Base-by-base conservation (phyloP, 768 basidiomycete species). In the Lactarius trivialis region DNA sequence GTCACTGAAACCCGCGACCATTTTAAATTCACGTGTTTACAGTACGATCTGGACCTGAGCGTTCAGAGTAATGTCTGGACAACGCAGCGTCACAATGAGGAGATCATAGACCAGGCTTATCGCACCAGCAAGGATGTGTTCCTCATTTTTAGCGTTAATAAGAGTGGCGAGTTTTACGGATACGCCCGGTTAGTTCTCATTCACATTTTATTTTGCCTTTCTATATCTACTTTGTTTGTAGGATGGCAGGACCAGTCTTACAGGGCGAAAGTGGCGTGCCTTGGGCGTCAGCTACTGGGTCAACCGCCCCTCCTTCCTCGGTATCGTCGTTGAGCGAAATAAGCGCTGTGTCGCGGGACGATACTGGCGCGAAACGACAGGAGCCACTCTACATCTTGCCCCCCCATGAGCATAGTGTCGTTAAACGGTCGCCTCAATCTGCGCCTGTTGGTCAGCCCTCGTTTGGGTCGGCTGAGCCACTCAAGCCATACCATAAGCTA, bases 81-180 rank as follows among this genome's bases (percentile, higher is more conserved):
- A 50, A 98, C 95, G 1, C 96, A 98, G 74, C 81, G 78, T 67
- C 94, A 96, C 75, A 97, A 96, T 69, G 93, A 97, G 74, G 84
- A 83, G 9, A 85, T 96, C 53, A 77, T 97, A 17, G 93, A 98
- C 67, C 92, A 92, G 72, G 95, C 96, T 0, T 98, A 79, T 73
- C 85, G 94, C n/a, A 97, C 93, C 3, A 88, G 88, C 65, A 81
- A 82, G 65, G 90, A 95, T 28, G 95, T 98, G 4, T 89, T 80
- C 69, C 80, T 98, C 49, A 85, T 98, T 60, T 98, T 98, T 68
- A 83, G 93, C 37, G 96, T 91, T 19, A 98, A 98, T 75, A 92
- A 89, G 71, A 89, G 89, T 60, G 93, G 96, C 37, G 92, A 93
- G 72, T 98, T 97, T 71, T 97, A 89, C 69, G 95, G 95, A 24